Evolutionary conservation across 345 rosid species (phyloP).

Genomic region (Salix purpurea): DNA sequence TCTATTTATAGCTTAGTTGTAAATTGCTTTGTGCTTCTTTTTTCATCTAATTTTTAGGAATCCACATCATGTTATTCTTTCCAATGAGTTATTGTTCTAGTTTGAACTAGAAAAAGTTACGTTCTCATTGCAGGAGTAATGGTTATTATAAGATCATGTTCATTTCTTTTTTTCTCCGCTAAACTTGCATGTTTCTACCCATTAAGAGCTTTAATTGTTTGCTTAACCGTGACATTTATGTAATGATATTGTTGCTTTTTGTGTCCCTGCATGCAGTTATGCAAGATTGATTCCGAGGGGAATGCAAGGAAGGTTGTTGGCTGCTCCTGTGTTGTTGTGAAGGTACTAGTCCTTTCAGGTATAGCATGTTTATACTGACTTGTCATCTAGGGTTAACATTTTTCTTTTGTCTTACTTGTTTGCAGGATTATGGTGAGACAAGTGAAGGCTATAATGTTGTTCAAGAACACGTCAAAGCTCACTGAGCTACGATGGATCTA

Average conservation of each 20-base stretch:
- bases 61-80: background rate
- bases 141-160: background rate
- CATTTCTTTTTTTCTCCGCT: background rate
- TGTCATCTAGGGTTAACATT: background rate
- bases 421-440: constrained; percentile 21
- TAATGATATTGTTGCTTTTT: background rate
- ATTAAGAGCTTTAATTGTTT: background rate
- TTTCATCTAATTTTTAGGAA: background rate
- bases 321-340: constrained; percentile 77
- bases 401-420: background rate
- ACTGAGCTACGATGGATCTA: constrained; percentile 1
- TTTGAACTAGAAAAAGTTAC: too few relatives aligned
- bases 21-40: background rate
- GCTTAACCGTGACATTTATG: background rate
- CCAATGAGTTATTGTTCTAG: background rate
- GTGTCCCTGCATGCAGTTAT: constrained; percentile 39
- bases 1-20: background rate
- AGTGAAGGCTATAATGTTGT: constrained; percentile 23
- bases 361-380: background rate
- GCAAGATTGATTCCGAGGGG: constrained; percentile 84
- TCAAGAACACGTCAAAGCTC: constrained; percentile 17
- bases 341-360: constrained; percentile 36
- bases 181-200: background rate
- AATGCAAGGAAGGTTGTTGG: constrained; percentile 86
- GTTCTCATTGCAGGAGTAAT: too few relatives aligned